Percentiles rank a stretch among this genome's conserved stretches.
These are phyloP conservation scores for Trametes elegans DNA, from an alignment of 768 basidiomycete species.

Conservation along the genomic window DNA sequence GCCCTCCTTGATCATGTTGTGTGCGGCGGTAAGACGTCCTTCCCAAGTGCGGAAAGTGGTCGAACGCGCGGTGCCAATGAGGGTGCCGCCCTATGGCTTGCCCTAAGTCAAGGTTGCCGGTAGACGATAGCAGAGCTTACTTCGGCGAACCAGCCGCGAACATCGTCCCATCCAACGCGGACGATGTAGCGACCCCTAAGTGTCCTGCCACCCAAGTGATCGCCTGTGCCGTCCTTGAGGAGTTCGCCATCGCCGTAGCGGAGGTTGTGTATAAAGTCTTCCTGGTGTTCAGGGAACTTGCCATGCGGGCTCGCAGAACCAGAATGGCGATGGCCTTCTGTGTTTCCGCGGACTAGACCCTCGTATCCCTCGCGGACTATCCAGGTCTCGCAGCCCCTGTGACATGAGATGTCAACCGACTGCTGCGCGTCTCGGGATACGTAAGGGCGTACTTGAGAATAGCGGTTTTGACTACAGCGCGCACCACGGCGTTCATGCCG, in stretches of 20 bases:
- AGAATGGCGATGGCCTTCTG: conserved; percentile 32
- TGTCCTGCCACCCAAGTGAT: conserved; percentile 60
- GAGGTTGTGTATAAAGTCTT: conserved; percentile 61
- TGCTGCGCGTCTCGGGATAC: not conserved
- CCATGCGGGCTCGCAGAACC: conserved; percentile 21
- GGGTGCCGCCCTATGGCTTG: conserved; percentile 74
- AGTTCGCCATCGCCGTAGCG: conserved; percentile 81
- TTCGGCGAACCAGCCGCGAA: conserved; percentile 91
- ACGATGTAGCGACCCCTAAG: conserved; percentile 93
- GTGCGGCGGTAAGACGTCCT: conserved; percentile 84
- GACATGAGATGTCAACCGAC: not conserved
- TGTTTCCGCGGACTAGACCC: conserved; percentile 93
- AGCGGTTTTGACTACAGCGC: conserved; percentile 88
- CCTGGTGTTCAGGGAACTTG: conserved; percentile 25
- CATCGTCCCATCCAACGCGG: conserved; percentile 97
- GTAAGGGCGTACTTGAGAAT: conserved; percentile 70
- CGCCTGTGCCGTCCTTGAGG: conserved; percentile 79
- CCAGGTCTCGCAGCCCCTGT: conserved; percentile 92
- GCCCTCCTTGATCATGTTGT: conserved; percentile 93
- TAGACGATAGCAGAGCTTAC: conserved; percentile 39
- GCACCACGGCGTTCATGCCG: conserved; percentile 95
- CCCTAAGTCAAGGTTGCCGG: not conserved
- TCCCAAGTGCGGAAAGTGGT: conserved; percentile 80
- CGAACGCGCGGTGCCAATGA: conserved; percentile 92
- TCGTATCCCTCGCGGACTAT: conserved; percentile 98